These are phyloP conservation scores for Botrytis deweyae DNA, from an alignment of 2,329 filamentous ascomycete genomes.

Conservation along the genomic window DNA sequence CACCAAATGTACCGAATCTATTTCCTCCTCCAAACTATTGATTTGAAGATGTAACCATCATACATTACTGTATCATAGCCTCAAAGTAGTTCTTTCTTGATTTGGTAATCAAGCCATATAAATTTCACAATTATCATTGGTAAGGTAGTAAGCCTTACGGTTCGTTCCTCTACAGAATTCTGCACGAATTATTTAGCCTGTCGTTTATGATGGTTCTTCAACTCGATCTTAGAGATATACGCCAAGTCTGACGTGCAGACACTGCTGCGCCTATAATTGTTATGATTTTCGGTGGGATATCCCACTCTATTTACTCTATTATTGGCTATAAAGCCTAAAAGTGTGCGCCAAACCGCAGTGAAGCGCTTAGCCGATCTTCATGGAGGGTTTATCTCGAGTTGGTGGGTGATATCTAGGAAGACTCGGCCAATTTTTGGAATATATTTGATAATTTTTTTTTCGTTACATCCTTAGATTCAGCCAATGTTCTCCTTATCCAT, in stretches of 20 bases:
- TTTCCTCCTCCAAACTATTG: not conserved
- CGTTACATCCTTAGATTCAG: not conserved
- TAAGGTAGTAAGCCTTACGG: conserved; percentile 2
- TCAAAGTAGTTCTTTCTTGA: conserved; percentile 1
- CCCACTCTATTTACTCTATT: conserved; percentile 13
- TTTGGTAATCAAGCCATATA: not conserved
- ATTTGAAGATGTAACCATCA: not conserved
- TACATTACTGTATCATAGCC: not conserved
- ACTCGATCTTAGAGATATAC: not conserved
- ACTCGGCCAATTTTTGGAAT: not conserved
- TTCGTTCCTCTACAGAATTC: not conserved
- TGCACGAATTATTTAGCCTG: conserved; percentile 6
- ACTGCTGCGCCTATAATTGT: conserved; percentile 5
- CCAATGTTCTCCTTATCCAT: not conserved
- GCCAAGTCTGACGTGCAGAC: conserved; percentile 15
- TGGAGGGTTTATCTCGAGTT: conserved; percentile 4
- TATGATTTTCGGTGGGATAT: not conserved
- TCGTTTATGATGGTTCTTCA: not conserved
- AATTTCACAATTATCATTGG: not conserved
- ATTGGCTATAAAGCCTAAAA: conserved; percentile 8
- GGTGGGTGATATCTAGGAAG: conserved; percentile 12
- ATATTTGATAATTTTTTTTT: not conserved
- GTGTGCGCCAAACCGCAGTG: conserved; percentile 6
- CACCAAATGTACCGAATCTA: not conserved
- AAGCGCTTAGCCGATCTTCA: conserved; percentile 14